Evolutionary conservation across 495 filamentous ascomycete species (phyloP), one percentile per base, ranked within the genome.

Genomic region (Penicillium herquei): DNA sequence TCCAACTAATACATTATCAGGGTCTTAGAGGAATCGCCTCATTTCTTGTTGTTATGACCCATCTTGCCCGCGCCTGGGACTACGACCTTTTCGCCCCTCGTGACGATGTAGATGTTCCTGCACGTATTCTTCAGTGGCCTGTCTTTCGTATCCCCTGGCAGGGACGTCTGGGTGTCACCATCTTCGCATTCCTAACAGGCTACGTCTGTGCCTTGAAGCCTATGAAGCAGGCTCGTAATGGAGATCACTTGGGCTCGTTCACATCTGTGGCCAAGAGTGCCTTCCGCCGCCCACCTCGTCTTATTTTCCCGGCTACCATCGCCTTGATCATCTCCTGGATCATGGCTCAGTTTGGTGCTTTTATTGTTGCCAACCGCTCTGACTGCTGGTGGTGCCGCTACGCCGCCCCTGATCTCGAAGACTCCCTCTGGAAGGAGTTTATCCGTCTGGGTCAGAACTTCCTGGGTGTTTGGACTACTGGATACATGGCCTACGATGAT

Each of bases 131-230:
- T 14, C 84, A 88, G 63, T 72, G 75, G 54, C 84, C 84, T 9
- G 72, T 85, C 45, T 59, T 87, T 10, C 83, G 85, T 35, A 79
- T 87, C 43, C 76, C 83, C 41, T 78, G 81, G 67, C 85, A 87
- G 66, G 85, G 83, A 42, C 80, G 81, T 49, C 75, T 86, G 31
- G 84, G 85, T 47, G 84, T 88, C 16, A 79, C 84, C 32, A 83
- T 86, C 50, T 88, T 88, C 73, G 76, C 81, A 47, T 80, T 88
- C 55, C 75, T 88, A 39, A 85, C 85, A 14, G 85, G 84, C 47
- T 88, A 86, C 58, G 84, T 88, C 21, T 86, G 84, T 63, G 82
- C 84, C 7, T 65, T 88, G 39, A 87, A 87, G 64, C 84, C 85
- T 1, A 67, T 88, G 39, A 84, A 84, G 47, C 78, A 83, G 48